These are phyloP conservation scores for Ceratobasidium sp. DNA, from an alignment of 1,284 basidiomycete species.

Conservation along the genomic window DNA sequence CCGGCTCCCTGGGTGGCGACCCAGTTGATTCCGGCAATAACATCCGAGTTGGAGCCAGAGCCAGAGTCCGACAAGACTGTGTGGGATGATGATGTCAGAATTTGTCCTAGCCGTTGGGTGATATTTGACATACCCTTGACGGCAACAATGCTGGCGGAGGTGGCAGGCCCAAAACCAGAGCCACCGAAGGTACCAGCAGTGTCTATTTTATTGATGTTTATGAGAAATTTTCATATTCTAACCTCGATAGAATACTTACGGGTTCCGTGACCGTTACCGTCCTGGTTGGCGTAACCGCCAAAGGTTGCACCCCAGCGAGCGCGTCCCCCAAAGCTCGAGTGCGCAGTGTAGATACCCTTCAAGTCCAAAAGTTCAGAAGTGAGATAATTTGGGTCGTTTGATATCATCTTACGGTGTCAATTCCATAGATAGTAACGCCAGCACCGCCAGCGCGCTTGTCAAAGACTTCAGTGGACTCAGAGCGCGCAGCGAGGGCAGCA, in stretches of 20 bases:
- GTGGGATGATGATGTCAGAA: too few species aligned
- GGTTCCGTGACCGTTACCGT: constrained; percentile 48
- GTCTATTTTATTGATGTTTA: too few species aligned
- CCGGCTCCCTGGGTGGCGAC: constrained; percentile 79
- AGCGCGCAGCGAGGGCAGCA: neutral
- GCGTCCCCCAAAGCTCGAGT: constrained; percentile 45
- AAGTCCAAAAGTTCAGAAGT: too few species aligned
- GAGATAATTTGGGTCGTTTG: too few species aligned
- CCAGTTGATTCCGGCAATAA: constrained; percentile 87
- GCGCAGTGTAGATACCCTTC: constrained; percentile 32
- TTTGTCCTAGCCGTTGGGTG: too few species aligned
- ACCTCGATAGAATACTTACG: constrained; percentile 25
- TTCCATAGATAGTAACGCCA: constrained; percentile 45
- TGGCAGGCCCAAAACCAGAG: constrained; percentile 91
- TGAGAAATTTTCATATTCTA: too few species aligned
- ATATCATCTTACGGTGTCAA: constrained; percentile 35
- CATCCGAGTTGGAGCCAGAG: constrained; percentile 95
- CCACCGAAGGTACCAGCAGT: constrained; percentile 62
- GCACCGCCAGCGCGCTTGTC: constrained; percentile 9
- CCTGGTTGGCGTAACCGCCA: constrained; percentile 38
- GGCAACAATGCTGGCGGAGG: constrained; percentile 91
- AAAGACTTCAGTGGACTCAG: neutral
- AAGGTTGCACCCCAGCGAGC: constrained; percentile 47
- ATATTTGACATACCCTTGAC: constrained; percentile 88
- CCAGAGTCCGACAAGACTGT: constrained; percentile 94